A percentile compares a stretch with the other conserved stretches of the same genome.
Evolutionary conservation across 2,329 filamentous ascomycete genomes (phyloP).

Genomic region (Passalora sequoiae): DNA sequence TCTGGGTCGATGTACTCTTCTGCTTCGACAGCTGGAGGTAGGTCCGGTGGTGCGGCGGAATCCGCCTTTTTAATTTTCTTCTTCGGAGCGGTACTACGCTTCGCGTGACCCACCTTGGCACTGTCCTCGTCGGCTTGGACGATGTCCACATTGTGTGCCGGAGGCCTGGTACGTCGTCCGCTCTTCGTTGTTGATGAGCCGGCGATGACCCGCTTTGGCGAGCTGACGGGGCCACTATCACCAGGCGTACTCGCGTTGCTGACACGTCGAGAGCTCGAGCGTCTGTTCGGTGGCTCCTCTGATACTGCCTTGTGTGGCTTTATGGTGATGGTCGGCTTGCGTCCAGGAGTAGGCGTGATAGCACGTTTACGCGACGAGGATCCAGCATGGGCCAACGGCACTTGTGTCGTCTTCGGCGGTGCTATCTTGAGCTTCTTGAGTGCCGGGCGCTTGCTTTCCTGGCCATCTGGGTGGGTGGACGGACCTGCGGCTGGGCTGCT

Average conservation of each 20-base stretch:
- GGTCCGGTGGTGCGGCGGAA: slow-evolving; percentile 14
- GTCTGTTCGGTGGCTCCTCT: slow-evolving; percentile 43
- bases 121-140: slow-evolving; percentile 50
- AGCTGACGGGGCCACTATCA: slow-evolving; percentile 15
- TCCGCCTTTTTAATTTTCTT: slow-evolving; percentile 48
- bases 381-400: slow-evolving; percentile 43
- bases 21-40: slow-evolving; percentile 10
- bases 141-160: slow-evolving; percentile 63
- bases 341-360: slow-evolving; percentile 29
- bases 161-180: slow-evolving; percentile 58
- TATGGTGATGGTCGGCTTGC: slow-evolving; percentile 36
- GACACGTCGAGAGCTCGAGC: slow-evolving; percentile 40
- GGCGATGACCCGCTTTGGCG: slow-evolving; percentile 16
- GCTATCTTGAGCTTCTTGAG: slow-evolving; percentile 35
- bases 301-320: slow-evolving; percentile 43
- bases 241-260: slow-evolving; percentile 44
- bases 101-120: slow-evolving; percentile 64
- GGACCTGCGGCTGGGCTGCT: slow-evolving; percentile 9
- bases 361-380: slow-evolving; percentile 23
- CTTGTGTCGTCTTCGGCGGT: slow-evolving; percentile 21
- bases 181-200: slow-evolving; percentile 18
- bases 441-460: slow-evolving; percentile 20
- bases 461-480: slow-evolving; percentile 12
- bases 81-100: slow-evolving; percentile 62
- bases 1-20: slow-evolving; percentile 60